Evolutionary conservation across 352 stramenopile species (phyloP).

Genomic region (Aphanomyces euteiches): DNA sequence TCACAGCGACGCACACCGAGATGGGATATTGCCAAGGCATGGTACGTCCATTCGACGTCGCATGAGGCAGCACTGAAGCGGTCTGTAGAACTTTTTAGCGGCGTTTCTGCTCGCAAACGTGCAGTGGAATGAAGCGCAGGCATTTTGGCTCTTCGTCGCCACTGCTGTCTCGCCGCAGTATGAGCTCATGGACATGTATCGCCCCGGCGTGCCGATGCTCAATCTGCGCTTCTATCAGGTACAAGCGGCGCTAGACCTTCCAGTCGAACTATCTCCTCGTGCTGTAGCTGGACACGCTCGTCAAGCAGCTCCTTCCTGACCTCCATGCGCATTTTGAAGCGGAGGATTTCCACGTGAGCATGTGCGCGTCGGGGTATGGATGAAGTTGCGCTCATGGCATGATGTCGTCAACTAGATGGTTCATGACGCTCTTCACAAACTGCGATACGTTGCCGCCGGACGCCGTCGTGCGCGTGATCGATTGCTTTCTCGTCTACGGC

Average conservation of each 20-base stretch:
- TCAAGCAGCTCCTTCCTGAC: slow-evolving; percentile 42
- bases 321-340: slow-evolving; percentile 45
- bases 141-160: slow-evolving; percentile 69
- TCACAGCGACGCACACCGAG: slow-evolving; percentile 61
- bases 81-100: slow-evolving; percentile 46
- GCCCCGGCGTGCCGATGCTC: slow-evolving; percentile 53
- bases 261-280: not conserved
- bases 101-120: slow-evolving; percentile 60
- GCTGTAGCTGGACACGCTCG: slow-evolving; percentile 48
- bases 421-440: slow-evolving; percentile 78
- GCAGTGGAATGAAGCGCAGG: slow-evolving; percentile 57
- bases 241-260: not conserved
- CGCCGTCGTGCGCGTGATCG: slow-evolving; percentile 53
- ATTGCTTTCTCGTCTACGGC: slow-evolving; percentile 61
- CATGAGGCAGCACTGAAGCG: not conserved
- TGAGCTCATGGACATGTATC: slow-evolving; percentile 57
- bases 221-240: slow-evolving; percentile 59
- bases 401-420: slow-evolving; percentile 44
- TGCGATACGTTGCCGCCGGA: slow-evolving; percentile 67
- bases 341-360: slow-evolving; percentile 68
- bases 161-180: slow-evolving; percentile 52
- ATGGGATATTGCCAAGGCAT: slow-evolving; percentile 76
- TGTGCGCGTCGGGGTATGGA: slow-evolving; percentile 57
- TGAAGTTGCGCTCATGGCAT: slow-evolving; percentile 9
- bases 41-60: slow-evolving; percentile 28